Evolutionary conservation across 2,329 filamentous ascomycete genomes (phyloP).

Genomic region (Pseudogymnoascus sp.): DNA sequence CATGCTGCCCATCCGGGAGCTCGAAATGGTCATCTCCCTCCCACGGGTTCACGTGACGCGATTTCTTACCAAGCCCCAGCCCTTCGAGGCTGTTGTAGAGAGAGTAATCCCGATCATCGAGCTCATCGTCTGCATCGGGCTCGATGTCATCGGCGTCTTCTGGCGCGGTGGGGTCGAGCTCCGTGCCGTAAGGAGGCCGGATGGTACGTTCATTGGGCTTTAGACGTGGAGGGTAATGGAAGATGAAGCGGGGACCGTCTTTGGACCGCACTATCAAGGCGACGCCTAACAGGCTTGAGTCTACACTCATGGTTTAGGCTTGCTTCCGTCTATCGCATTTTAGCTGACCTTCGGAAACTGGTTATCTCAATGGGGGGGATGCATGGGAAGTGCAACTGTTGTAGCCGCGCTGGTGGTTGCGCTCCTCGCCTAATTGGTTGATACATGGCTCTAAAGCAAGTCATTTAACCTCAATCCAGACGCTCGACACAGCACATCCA

Average conservation of each 20-base stretch:
- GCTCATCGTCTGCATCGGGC: constrained; percentile 44
- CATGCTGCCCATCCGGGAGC: constrained; percentile 49
- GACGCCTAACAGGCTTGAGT: constrained; percentile 40
- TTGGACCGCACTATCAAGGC: constrained; percentile 47
- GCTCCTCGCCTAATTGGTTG: constrained; percentile 7
- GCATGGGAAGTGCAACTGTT: not conserved
- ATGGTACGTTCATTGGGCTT: constrained; percentile 31
- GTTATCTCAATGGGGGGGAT: constrained; percentile 3
- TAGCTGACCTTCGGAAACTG: not conserved
- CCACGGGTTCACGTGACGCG: constrained; percentile 21
- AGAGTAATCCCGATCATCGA: constrained; percentile 20
- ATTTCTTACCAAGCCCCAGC: constrained; percentile 13
- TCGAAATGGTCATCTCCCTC: constrained; percentile 39
- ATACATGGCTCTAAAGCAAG: not conserved
- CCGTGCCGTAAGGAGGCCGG: constrained; percentile 26
- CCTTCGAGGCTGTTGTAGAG: constrained; percentile 18
- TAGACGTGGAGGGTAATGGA: constrained; percentile 70
- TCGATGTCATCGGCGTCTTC: constrained; percentile 41
- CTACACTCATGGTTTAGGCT: constrained; percentile 27
- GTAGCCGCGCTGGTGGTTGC: not conserved
- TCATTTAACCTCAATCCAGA: not conserved
- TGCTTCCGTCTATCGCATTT: constrained; percentile 14
- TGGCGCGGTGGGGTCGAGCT: constrained; percentile 26
- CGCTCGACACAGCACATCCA: not conserved
- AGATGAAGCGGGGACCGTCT: constrained; percentile 75